These are phyloP conservation scores for Oemleria cerasiformis DNA, from an alignment of 306 rosid species.

Conservation along the genomic window DNA sequence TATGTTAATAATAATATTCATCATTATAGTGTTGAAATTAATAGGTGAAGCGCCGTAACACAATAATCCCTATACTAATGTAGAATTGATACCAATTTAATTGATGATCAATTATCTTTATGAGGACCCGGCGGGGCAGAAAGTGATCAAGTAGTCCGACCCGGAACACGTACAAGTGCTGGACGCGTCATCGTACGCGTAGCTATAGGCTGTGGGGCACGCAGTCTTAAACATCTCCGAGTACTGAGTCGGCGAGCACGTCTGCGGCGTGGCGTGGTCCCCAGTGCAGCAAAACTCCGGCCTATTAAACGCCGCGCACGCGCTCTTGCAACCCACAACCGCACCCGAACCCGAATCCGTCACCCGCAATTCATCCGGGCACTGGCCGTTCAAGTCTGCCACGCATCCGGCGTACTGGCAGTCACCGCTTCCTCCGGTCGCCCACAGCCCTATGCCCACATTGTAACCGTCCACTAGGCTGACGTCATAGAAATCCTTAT, in stretches of 20 bases:
- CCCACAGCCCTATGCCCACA: slow-evolving; percentile 64
- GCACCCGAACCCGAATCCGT: slow-evolving; percentile 24
- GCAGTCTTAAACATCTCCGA: slow-evolving; percentile 80
- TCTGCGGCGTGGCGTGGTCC: slow-evolving; percentile 63
- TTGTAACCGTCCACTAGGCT: slow-evolving; percentile 94
- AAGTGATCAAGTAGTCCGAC: slow-evolving; percentile 62
- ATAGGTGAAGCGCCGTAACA: too few species aligned
- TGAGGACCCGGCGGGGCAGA: slow-evolving; percentile 52
- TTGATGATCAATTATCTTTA: background rate
- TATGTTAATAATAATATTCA: too few species aligned
- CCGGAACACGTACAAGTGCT: slow-evolving; percentile 84
- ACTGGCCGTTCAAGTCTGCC: slow-evolving; percentile 51
- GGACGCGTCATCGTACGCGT: slow-evolving; percentile 86
- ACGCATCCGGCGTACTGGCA: slow-evolving; percentile 87
- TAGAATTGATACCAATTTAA: background rate
- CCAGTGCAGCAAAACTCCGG: slow-evolving; percentile 82
- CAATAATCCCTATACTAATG: background rate
- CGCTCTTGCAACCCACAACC: slow-evolving; percentile 87
- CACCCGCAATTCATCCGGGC: slow-evolving; percentile 65
- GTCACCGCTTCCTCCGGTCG: slow-evolving; percentile 72
- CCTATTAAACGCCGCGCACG: slow-evolving; percentile 66
- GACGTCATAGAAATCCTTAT: slow-evolving; percentile 79
- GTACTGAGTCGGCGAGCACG: slow-evolving; percentile 71
- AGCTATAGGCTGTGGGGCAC: slow-evolving; percentile 85
- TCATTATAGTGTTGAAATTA: too few species aligned